Conservation (phyloP, 345 rosid genomes). For the Camelina laxa region DNA sequence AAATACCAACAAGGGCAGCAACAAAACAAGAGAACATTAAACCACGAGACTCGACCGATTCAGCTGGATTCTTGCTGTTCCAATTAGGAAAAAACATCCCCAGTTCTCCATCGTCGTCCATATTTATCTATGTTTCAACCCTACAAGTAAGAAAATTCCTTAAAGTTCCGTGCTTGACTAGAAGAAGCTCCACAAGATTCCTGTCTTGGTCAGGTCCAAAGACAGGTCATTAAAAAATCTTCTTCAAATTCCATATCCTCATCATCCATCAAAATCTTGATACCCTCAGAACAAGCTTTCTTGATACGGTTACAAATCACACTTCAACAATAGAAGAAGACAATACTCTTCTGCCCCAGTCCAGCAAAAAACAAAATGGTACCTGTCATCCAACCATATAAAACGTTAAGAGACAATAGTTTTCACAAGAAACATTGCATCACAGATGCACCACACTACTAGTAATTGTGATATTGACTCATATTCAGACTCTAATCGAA, state of each 20-base stretch:
- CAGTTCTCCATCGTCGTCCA: constrained; percentile 69
- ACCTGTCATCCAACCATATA: constrained; percentile 24
- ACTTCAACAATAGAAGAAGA: constrained; percentile 9
- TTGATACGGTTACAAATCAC: constrained; percentile 12
- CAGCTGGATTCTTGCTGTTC: constrained; percentile 57
- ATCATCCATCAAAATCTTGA: constrained; percentile 27
- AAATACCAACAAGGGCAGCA: constrained; percentile 80
- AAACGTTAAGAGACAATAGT: not conserved
- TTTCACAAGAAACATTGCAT: constrained; percentile 18
- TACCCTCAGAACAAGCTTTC: not conserved
- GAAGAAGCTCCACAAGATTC: constrained; percentile 6
- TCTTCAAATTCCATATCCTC: constrained; percentile 21
- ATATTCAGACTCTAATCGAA: constrained; percentile 10
- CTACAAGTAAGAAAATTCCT: constrained; percentile 5
- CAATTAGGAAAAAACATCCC: constrained; percentile 54
- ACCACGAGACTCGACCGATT: constrained; percentile 58
- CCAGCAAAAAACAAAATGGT: not conserved
- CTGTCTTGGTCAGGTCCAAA: constrained; percentile 19
- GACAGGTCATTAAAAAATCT: constrained; percentile 9
- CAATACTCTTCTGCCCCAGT: constrained; percentile 9
- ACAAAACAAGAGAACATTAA: constrained; percentile 66
- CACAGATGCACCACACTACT: not conserved
- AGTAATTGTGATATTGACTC: not conserved
- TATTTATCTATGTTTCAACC: constrained; percentile 42
- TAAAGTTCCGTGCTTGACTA: not conserved